Evolutionary conservation across 108 stramenopile genomes (phyloP).

Genomic region (Phaeodactylum tricornutum): DNA sequence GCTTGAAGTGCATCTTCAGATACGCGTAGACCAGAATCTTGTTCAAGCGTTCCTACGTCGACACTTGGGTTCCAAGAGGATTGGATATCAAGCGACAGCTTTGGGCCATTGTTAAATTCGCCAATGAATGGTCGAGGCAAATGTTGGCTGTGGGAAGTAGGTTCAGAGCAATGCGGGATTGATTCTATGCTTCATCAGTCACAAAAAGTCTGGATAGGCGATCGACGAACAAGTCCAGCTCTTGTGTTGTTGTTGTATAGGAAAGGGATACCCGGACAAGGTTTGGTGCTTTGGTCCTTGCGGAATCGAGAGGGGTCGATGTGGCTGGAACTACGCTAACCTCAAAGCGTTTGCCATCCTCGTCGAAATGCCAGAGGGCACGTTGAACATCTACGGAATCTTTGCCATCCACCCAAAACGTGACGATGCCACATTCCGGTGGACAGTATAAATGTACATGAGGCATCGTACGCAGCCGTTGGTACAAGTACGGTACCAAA

Average conservation of each 20-base stretch:
- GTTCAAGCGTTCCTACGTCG: too few species aligned
- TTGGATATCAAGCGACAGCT: too few species aligned
- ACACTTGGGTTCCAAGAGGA: too few species aligned
- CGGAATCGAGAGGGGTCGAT: conserved; percentile 54
- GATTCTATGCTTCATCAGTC: too few species aligned
- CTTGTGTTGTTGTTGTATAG: conserved; percentile 41
- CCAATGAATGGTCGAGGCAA: too few species aligned
- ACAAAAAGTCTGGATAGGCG: too few species aligned
- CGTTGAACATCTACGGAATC: conserved; percentile 15
- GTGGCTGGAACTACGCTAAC: conserved; percentile 53
- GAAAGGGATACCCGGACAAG: conserved; percentile 49
- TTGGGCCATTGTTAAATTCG: too few species aligned
- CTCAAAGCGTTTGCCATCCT: conserved; percentile 14
- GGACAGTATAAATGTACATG: neutral
- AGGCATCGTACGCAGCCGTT: neutral
- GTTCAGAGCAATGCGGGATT: too few species aligned
- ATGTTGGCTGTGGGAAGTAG: too few species aligned
- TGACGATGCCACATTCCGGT: conserved; percentile 44
- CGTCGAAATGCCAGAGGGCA: conserved; percentile 1
- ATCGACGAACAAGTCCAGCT: conserved; percentile 31
- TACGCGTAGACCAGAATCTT: too few species aligned
- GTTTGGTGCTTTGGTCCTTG: conserved; percentile 19
- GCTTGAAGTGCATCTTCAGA: too few species aligned
- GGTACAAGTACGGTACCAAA: neutral
- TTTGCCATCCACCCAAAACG: conserved; percentile 14